phyloP scores from a whole-genome alignment of 306 rosid genomes.

The Dalbergia cultrata region DNA sequence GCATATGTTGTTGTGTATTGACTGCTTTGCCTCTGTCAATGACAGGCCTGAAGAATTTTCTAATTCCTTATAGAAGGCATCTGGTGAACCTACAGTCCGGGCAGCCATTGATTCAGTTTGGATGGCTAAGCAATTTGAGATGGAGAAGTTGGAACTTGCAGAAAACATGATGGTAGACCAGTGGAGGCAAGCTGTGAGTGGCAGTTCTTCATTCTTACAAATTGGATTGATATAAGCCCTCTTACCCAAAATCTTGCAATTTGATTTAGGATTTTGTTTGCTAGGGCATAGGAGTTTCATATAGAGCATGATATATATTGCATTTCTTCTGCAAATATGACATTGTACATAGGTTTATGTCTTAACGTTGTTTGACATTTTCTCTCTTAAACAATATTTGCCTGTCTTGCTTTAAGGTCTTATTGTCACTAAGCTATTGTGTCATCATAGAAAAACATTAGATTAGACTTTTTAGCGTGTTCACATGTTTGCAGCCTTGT shows the following conservation, averaged over 20 bases:
- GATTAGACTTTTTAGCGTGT: not conserved
- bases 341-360: not conserved
- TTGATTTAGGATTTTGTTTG: not conserved
- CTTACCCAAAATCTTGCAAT: not conserved
- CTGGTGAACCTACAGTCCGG: constrained; percentile 64
- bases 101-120: constrained; percentile 69
- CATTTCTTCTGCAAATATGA: not conserved
- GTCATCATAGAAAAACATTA: not conserved
- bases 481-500: too few species aligned
- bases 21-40: constrained; percentile 42
- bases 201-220: not conserved
- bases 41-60: constrained; percentile 79
- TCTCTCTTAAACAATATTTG: not conserved
- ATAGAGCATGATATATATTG: not conserved
- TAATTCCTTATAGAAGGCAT: constrained; percentile 80
- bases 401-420: not conserved
- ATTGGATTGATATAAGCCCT: not conserved
- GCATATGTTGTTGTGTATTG: constrained; percentile 15
- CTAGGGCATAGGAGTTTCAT: too few species aligned
- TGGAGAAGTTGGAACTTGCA: constrained; percentile 67
- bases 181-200: constrained; percentile 3
- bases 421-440: not conserved
- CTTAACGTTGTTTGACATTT: not conserved
- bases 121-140: constrained; percentile 81
- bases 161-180: constrained; percentile 42